Base-by-base conservation (phyloP, 306 rosid genomes). In the Ceratonia siliqua region DNA sequence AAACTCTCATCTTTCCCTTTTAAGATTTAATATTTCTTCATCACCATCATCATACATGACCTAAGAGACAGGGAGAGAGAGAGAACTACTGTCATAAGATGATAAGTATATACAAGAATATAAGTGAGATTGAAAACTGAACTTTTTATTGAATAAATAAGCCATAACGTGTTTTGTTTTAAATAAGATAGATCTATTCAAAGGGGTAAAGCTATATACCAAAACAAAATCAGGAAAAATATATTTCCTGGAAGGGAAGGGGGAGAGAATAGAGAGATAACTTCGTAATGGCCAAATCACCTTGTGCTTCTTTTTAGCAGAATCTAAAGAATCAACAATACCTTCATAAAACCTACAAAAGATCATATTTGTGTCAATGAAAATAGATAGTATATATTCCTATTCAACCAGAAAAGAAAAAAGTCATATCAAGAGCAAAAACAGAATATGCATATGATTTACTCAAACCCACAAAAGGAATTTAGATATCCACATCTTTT, bases 341-440 rank as follows among this genome's bases (percentile, higher is more conserved):
- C 98, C 95, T 58, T 67, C 61, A 82, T 92, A 88, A 79, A 49
- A 94, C 97, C 97, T 94, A 88, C 33, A 84, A 72, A 79, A 67
- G 22, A 36, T 25, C 17, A 68, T 53, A 70, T 11, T 18, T 25
- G 62, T 62, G 55, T 62, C n/a, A 73, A 64, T 17, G 45, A 66
- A 17, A 65, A 58, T 58, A 61, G 45, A 64, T 38, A 52, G 25
- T 25, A n/a, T 15, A 42, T 33, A 27, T 2, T 55, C 21, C 9
- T 36, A 45, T 27, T 73, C 5, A 38, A 68, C 66, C 27, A 56
- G 11, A 56, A 24, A 11, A 43, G 7, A 1, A 50, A 22, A 58
- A 24, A 45, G 17, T 36, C 15, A 73, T 20, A 39, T 63, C 36
- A 38, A 6, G 30, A 38, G 21, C 9, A 39, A 28, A 69, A 71